A percentile compares a stretch with the other conserved stretches of the same genome.
phyloP scores from a whole-genome alignment of 208 protist genomes.

The Acanthamoeba quina region DNA sequence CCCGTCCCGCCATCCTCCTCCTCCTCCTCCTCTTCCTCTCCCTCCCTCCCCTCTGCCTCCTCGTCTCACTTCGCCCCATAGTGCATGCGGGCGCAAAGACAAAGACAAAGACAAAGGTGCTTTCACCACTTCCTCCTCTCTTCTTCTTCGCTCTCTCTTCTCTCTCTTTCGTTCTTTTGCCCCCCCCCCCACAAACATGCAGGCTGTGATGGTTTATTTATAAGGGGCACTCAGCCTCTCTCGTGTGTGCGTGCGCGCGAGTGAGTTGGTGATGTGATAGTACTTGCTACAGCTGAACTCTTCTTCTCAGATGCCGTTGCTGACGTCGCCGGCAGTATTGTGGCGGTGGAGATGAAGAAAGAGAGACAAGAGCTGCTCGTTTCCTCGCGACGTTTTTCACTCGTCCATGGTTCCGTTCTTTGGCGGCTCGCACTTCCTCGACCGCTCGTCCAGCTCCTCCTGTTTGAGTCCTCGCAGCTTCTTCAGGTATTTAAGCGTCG shows the following conservation, averaged over 20 bases:
- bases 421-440: slow-evolving; percentile 59
- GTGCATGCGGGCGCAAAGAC: neutral
- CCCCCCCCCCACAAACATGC: too few species aligned
- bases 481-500: slow-evolving; percentile 65
- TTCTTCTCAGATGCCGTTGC: too few species aligned
- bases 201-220: too few species aligned
- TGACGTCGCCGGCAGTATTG: too few species aligned
- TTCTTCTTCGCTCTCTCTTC: neutral
- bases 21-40: too few species aligned
- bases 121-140: too few species aligned
- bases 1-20: neutral
- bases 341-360: neutral
- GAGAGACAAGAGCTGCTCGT: neutral
- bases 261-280: too few species aligned
- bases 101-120: neutral
- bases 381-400: neutral
- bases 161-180: too few species aligned
- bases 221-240: too few species aligned
- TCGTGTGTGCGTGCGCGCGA: too few species aligned
- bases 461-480: slow-evolving; percentile 55
- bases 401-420: slow-evolving; percentile 54
- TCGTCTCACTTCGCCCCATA: slow-evolving; percentile 29
- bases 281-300: too few species aligned
- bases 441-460: slow-evolving; percentile 60
- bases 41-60: too few species aligned